Conservation (phyloP, 306 rosid species). For the Medicago lupulina region DNA sequence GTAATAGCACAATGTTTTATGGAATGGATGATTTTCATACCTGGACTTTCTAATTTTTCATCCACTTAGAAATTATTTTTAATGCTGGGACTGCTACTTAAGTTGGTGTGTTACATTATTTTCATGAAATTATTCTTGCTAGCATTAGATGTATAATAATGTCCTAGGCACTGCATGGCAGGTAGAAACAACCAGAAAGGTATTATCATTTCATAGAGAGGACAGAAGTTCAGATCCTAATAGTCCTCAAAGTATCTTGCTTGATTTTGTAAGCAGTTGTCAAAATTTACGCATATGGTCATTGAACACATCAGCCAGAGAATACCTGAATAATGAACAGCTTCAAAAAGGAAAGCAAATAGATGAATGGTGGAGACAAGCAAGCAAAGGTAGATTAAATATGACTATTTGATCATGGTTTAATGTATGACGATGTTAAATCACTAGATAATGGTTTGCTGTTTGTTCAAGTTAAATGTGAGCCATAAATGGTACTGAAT, state of each 20-base stretch:
- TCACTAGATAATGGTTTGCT: slow-evolving; percentile 28
- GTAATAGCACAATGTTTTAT: slow-evolving; percentile 17
- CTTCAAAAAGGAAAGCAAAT: slow-evolving; percentile 99
- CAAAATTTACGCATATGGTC: slow-evolving; percentile 99
- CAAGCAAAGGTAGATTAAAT: slow-evolving; percentile 75
- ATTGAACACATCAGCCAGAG: slow-evolving; percentile 86
- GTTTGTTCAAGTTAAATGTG: slow-evolving; percentile 13
- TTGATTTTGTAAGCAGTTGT: slow-evolving; percentile 95
- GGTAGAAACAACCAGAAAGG: slow-evolving; percentile 96
- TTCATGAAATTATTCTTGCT: slow-evolving; percentile 26
- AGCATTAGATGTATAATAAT: slow-evolving; percentile 29
- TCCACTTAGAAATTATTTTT: not conserved
- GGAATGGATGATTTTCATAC: slow-evolving; percentile 37
- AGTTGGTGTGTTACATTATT: slow-evolving; percentile 31
- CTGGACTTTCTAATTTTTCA: slow-evolving; percentile 36
- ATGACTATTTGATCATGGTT: slow-evolving; percentile 31
- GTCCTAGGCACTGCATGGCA: slow-evolving; percentile 46
- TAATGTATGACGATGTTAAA: slow-evolving; percentile 36
- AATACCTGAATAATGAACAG: slow-evolving; percentile 90
- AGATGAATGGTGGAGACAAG: slow-evolving; percentile 99
- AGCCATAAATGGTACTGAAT: not conserved
- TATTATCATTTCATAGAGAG: slow-evolving; percentile 92
- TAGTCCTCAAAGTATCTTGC: slow-evolving; percentile 86
- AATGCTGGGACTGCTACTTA: slow-evolving; percentile 32
- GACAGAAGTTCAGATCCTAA: slow-evolving; percentile 89